Conservation (phyloP, 1,284 basidiomycete species). For the Puccinia polysora region DNA sequence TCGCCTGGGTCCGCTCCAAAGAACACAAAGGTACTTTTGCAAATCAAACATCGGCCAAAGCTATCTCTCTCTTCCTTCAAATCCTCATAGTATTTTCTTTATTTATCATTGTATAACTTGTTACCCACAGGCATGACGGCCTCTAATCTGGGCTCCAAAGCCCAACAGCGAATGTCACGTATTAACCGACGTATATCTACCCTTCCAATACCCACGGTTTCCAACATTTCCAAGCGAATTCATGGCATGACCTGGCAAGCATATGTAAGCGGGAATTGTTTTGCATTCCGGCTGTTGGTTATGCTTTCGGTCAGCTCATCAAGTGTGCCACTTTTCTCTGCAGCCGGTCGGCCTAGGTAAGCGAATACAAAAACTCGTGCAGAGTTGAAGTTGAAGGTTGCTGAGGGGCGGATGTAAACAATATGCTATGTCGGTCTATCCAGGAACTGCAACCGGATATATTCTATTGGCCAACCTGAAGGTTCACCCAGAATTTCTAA, state of each 20-base stretch:
- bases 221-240: constrained; percentile 31
- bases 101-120: background rate
- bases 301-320: background rate
- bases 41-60: background rate
- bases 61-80: background rate
- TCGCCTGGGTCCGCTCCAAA: background rate
- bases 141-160: background rate
- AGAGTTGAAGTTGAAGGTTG: too few species aligned
- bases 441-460: constrained; percentile 26
- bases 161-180: constrained; percentile 24
- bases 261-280: background rate
- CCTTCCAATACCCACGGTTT: constrained; percentile 8
- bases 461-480: constrained; percentile 21
- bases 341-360: constrained; percentile 33
- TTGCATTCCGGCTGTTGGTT: background rate
- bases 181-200: constrained; percentile 11
- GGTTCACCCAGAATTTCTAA: constrained; percentile 8
- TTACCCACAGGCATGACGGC: constrained; percentile 3
- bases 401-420: too few species aligned
- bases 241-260: constrained; percentile 39
- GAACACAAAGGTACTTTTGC: background rate
- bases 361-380: background rate
- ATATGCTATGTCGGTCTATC: too few species aligned
- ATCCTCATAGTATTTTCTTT: background rate
- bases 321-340: background rate